Evolutionary conservation across 306 rosid species (phyloP).

Genomic region (Pyrus betulifolia): DNA sequence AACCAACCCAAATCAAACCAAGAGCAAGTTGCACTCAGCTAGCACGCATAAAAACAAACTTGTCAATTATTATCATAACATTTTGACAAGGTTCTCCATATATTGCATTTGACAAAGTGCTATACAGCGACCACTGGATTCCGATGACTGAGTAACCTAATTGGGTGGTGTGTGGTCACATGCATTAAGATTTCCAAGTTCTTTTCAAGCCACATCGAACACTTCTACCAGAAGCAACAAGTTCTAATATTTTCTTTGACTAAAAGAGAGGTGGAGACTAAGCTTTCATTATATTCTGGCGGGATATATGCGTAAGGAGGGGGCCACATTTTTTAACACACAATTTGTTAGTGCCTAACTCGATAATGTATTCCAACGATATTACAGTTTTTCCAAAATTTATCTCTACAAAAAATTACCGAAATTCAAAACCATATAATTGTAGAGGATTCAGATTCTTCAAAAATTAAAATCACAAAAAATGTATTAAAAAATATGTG

Average conservation of each 20-base stretch:
- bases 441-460: too few relatives aligned
- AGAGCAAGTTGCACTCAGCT: neutral
- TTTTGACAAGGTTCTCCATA: neutral
- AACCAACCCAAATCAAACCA: neutral
- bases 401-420: too few relatives aligned
- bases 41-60: neutral
- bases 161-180: neutral
- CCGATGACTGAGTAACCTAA: neutral
- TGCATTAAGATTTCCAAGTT: neutral
- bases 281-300: neutral
- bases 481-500: too few relatives aligned
- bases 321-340: neutral
- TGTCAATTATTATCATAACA: neutral
- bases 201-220: neutral
- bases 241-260: too few relatives aligned
- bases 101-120: neutral
- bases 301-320: neutral
- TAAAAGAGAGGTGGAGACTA: neutral
- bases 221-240: neutral
- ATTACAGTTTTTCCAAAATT: too few relatives aligned
- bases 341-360: too few relatives aligned
- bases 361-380: too few relatives aligned
- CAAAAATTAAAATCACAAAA: too few relatives aligned
- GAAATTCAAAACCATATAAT: too few relatives aligned
- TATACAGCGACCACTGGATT: neutral